These are phyloP conservation scores for Septoria linicola DNA, from an alignment of 2,329 filamentous ascomycete species.

Conservation along the genomic window DNA sequence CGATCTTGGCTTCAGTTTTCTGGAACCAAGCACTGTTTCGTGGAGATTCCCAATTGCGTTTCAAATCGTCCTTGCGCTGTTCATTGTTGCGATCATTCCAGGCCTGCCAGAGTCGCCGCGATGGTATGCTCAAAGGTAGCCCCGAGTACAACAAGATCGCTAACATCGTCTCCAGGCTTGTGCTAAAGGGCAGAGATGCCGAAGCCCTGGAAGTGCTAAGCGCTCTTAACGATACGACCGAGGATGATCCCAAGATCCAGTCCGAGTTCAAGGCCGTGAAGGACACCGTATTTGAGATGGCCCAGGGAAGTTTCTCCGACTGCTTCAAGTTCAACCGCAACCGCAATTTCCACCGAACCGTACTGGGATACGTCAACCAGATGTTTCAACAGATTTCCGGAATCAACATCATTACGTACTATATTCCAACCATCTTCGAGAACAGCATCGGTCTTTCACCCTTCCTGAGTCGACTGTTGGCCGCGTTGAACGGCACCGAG, in stretches of 20 bases:
- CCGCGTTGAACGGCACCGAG: slow-evolving; percentile 54
- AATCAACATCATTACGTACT: slow-evolving; percentile 32
- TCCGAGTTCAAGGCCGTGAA: slow-evolving; percentile 38
- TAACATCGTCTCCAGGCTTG: slow-evolving; percentile 29
- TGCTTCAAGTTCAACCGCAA: slow-evolving; percentile 43
- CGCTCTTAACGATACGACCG: slow-evolving; percentile 39
- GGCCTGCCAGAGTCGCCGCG: slow-evolving; percentile 58
- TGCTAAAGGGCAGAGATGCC: slow-evolving; percentile 37
- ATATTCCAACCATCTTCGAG: slow-evolving; percentile 54
- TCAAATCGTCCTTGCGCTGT: slow-evolving; percentile 56
- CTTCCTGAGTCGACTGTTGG: slow-evolving; percentile 51
- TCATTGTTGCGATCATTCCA: slow-evolving; percentile 52
- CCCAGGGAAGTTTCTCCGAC: slow-evolving; percentile 33
- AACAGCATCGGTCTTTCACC: slow-evolving; percentile 53
- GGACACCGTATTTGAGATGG: slow-evolving; percentile 40
- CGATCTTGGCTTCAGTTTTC: slow-evolving; percentile 45
- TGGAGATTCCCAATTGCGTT: slow-evolving; percentile 59
- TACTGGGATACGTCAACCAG: slow-evolving; percentile 47
- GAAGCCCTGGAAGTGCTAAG: slow-evolving; percentile 37
- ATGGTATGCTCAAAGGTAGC: slow-evolving; percentile 39
- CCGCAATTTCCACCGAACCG: slow-evolving; percentile 47
- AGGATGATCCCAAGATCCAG: slow-evolving; percentile 34
- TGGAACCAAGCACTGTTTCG: slow-evolving; percentile 45
- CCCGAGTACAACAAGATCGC: too few species aligned
- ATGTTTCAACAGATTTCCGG: slow-evolving; percentile 48